phyloP scores from a whole-genome alignment of 768 basidiomycete species.

The Obba rivulosa region DNA sequence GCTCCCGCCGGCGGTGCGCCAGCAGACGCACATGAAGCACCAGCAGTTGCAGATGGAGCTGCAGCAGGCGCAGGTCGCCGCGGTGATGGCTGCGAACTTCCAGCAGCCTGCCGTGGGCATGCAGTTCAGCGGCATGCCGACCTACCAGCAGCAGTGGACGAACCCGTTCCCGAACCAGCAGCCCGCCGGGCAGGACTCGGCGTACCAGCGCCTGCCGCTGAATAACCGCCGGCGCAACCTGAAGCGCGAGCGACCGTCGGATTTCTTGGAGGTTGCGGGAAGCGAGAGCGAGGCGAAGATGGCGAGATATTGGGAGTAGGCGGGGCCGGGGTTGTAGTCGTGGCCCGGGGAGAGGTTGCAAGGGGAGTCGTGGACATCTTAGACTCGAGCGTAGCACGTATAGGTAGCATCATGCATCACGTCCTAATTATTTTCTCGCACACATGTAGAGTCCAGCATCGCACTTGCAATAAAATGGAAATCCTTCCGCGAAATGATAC shows the following conservation, averaged over 20 bases:
- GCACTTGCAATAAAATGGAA: constrained; percentile 3
- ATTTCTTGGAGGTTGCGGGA: constrained; percentile 69
- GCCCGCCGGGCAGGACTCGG: constrained; percentile 66
- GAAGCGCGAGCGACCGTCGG: constrained; percentile 79
- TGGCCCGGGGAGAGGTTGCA: neutral
- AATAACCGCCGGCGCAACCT: constrained; percentile 74
- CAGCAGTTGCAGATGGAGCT: constrained; percentile 77
- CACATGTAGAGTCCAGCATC: constrained; percentile 5
- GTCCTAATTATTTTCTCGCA: neutral
- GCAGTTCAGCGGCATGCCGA: constrained; percentile 29
- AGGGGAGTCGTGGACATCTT: neutral
- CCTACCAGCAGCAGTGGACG: constrained; percentile 42
- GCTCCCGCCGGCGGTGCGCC: constrained; percentile 66
- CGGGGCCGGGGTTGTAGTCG: neutral
- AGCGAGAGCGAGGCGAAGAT: constrained; percentile 60
- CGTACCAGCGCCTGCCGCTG: constrained; percentile 81
- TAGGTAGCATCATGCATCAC: constrained; percentile 1
- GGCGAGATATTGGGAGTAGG: constrained; percentile 72
- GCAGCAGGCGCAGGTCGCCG: constrained; percentile 71
- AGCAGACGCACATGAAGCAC: constrained; percentile 78
- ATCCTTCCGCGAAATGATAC: neutral
- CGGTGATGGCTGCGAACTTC: constrained; percentile 46
- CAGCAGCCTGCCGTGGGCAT: constrained; percentile 39
- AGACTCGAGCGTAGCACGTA: neutral
- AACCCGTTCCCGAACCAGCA: constrained; percentile 60